These are phyloP conservation scores for Omphalea diandra DNA, from an alignment of 441 rosid species.

Conservation along the genomic window DNA sequence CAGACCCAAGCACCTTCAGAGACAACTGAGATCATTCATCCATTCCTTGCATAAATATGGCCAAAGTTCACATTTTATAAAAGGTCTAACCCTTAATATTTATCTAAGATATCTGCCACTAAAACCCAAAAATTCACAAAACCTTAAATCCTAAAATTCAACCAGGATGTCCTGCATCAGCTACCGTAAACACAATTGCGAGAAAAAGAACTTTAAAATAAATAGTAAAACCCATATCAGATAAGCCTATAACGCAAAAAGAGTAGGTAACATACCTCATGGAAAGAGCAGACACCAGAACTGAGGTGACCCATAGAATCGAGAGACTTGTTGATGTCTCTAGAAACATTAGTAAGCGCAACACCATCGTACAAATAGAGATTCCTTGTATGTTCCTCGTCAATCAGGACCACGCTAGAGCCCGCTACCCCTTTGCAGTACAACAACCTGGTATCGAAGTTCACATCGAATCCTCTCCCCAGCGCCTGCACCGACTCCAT, in stretches of 20 bases:
- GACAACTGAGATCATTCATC: slow-evolving; percentile 1
- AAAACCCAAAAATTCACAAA: too few relatives aligned
- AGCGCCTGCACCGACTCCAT: slow-evolving; percentile 58
- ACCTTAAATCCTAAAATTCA: too few relatives aligned
- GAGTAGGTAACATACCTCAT: slow-evolving; percentile 38
- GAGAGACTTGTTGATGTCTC: slow-evolving; percentile 44
- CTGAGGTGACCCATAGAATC: slow-evolving; percentile 37
- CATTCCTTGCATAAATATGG: background rate
- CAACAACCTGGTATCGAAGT: slow-evolving; percentile 65
- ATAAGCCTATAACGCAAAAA: too few relatives aligned
- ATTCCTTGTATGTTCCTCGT: slow-evolving; percentile 53
- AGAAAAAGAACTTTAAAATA: too few relatives aligned
- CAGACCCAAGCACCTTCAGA: background rate
- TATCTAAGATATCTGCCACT: too few relatives aligned
- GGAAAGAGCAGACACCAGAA: slow-evolving; percentile 45
- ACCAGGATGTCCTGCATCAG: too few relatives aligned
- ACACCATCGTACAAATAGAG: slow-evolving; percentile 40
- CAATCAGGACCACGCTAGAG: slow-evolving; percentile 53
- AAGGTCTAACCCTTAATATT: background rate
- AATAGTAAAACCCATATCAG: too few relatives aligned
- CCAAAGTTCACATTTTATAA: background rate
- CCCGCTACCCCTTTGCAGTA: slow-evolving; percentile 67
- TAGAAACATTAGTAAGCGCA: slow-evolving; percentile 48
- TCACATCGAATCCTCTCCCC: slow-evolving; percentile 78
- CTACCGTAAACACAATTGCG: too few relatives aligned